Percentiles rank a stretch among this genome's conserved stretches.
Evolutionary conservation across 345 rosid genomes (phyloP).

Genomic region (Salix purpurea): DNA sequence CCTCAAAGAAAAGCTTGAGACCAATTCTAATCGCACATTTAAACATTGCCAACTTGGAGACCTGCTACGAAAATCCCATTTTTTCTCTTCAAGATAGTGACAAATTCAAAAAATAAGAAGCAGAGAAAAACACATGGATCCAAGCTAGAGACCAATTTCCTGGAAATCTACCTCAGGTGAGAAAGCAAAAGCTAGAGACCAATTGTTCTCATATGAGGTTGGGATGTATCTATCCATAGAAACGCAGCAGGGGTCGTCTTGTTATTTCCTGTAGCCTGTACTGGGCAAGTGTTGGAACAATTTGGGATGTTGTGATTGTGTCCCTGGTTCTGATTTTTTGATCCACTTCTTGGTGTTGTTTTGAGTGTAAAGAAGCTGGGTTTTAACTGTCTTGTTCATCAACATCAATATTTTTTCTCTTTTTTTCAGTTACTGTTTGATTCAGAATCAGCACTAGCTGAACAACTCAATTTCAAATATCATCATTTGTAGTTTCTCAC

Average conservation of each 20-base stretch:
- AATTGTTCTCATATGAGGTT: background rate
- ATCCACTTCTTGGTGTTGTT: constrained; percentile 17
- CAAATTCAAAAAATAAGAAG: background rate
- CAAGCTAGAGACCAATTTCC: background rate
- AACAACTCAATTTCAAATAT: background rate
- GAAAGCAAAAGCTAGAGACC: background rate
- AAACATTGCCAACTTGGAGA: constrained; percentile 43
- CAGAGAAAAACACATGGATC: background rate
- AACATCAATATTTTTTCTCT: background rate
- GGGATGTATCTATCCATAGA: background rate
- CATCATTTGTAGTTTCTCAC: background rate
- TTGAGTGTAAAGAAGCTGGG: constrained; percentile 7
- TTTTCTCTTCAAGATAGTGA: background rate
- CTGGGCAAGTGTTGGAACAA: constrained; percentile 6
- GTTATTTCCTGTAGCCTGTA: background rate
- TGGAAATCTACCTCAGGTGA: background rate
- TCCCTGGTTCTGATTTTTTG: constrained; percentile 33
- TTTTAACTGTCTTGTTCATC: background rate
- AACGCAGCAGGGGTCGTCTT: constrained; percentile 16
- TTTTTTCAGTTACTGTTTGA: background rate
- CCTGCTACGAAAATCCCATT: background rate
- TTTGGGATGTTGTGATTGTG: constrained; percentile 30
- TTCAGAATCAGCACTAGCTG: background rate
- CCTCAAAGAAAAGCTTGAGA: constrained; percentile 8
- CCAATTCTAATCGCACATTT: constrained; percentile 12